These are phyloP conservation scores for Colletotrichum tropicicola DNA, from an alignment of 2,329 filamentous ascomycete species.

Conservation along the genomic window DNA sequence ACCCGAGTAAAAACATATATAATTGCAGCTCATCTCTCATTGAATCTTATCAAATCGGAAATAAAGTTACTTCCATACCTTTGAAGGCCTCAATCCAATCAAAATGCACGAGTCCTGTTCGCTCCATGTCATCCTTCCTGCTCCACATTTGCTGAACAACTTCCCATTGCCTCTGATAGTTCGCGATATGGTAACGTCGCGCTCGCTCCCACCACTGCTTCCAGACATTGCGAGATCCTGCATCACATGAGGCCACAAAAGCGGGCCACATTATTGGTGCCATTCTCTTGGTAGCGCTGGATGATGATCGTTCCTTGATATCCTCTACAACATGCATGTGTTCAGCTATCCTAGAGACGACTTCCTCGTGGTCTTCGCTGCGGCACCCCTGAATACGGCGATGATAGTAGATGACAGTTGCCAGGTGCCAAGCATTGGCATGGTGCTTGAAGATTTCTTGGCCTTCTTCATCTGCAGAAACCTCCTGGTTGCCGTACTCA, in stretches of 20 bases:
- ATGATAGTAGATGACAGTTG: neutral
- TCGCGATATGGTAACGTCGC: neutral
- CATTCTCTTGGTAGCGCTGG: neutral
- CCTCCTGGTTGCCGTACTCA: neutral
- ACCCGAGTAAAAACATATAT: too few species aligned
- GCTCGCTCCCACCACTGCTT: constrained; percentile 1
- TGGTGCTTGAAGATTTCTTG: constrained; percentile 4
- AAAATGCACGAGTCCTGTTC: neutral
- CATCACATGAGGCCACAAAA: constrained; percentile 9
- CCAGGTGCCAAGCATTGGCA: constrained; percentile 3
- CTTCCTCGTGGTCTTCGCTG: neutral
- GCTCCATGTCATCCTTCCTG: neutral
- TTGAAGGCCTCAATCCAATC: constrained; percentile 8
- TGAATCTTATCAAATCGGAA: neutral
- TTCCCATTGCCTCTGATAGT: constrained; percentile 5
- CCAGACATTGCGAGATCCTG: neutral
- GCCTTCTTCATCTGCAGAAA: neutral
- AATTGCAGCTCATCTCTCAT: too few species aligned
- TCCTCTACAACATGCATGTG: constrained; percentile 14
- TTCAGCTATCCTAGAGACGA: neutral
- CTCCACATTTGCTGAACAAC: constrained; percentile 2
- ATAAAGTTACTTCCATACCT: neutral
- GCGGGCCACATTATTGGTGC: constrained; percentile 14
- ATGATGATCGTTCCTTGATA: neutral
- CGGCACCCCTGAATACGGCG: constrained; percentile 1